Percentiles rank a stretch among this genome's conserved stretches.
phyloP scores from a whole-genome alignment of 2,329 filamentous ascomycete genomes.

The Ophidiomyces ophidiicola region DNA sequence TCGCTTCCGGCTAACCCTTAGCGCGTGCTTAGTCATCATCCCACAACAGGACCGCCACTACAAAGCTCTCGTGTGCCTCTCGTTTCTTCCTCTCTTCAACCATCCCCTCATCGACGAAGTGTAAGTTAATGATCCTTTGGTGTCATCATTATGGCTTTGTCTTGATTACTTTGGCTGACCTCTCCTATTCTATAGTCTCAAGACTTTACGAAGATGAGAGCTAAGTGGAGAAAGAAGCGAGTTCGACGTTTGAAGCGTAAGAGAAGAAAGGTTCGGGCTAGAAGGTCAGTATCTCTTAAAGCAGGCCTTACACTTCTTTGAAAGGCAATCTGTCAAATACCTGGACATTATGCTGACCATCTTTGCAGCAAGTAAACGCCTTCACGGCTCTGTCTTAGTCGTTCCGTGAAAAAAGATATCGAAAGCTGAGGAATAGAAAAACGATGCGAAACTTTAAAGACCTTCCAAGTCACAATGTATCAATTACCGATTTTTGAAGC shows the following conservation, averaged over 20 bases:
- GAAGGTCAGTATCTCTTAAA: conserved; percentile 94
- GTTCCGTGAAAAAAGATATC: conserved; percentile 9
- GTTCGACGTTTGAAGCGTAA: conserved; percentile 98
- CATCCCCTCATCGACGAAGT: conserved; percentile 35
- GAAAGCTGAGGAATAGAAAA: conserved; percentile 8
- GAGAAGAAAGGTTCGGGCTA: conserved; percentile 99
- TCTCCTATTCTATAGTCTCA: conserved; percentile 19
- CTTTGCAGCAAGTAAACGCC: conserved; percentile 53
- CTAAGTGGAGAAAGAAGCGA: conserved; percentile 99
- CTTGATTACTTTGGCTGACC: conserved; percentile 10
- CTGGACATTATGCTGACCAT: conserved; percentile 25
- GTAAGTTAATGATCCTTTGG: conserved; percentile 23
- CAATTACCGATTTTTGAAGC: conserved; percentile 2
- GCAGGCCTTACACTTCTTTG: too few species aligned
- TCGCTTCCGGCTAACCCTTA: conserved; percentile 24
- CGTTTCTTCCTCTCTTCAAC: conserved; percentile 29
- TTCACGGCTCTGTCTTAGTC: conserved; percentile 45
- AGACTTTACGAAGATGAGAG: conserved; percentile 55
- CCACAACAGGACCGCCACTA: conserved; percentile 24
- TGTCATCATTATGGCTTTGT: conserved; percentile 1
- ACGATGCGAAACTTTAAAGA: conserved; percentile 1
- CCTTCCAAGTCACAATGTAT: conserved; percentile 4
- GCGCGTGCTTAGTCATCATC: conserved; percentile 30
- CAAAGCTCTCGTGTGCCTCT: conserved; percentile 22
- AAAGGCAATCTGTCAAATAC: too few species aligned